Conservation (phyloP, 768 basidiomycete genomes). For the Antrodiella citrinella region DNA sequence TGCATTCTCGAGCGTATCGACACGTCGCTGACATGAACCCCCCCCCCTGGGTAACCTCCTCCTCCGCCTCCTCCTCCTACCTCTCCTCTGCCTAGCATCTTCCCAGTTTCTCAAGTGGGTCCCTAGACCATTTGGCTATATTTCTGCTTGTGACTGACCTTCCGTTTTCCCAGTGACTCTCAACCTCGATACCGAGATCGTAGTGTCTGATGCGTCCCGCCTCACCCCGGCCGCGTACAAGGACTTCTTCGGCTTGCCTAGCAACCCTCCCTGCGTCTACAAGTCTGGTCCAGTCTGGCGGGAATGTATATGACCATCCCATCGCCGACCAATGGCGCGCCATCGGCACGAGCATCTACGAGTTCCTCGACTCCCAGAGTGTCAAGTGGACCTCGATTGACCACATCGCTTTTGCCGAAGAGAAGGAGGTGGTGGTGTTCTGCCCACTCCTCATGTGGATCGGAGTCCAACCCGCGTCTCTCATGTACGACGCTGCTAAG, state of each 20-base stretch:
- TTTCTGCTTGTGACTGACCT: not conserved
- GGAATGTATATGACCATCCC: conserved; percentile 19
- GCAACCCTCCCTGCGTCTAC: conserved; percentile 20
- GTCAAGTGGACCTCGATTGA: conserved; percentile 26
- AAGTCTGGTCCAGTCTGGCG: conserved; percentile 23
- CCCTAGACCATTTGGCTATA: not conserved
- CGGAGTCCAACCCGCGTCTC: conserved; percentile 24
- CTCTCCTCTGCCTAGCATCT: too few relatives aligned
- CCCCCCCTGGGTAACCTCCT: too few relatives aligned
- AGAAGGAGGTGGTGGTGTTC: conserved; percentile 12
- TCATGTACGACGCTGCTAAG: conserved; percentile 21
- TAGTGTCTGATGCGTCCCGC: too few relatives aligned
- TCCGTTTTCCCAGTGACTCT: too few relatives aligned
- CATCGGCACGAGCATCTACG: conserved; percentile 16
- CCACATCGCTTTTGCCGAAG: conserved; percentile 24
- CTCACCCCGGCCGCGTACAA: conserved; percentile 11
- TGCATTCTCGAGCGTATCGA: too few relatives aligned
- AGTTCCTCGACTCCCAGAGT: conserved; percentile 18
- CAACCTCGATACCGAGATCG: too few relatives aligned
- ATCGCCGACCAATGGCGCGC: conserved; percentile 20
- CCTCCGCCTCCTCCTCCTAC: too few relatives aligned
- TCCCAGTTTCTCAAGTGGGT: not conserved
- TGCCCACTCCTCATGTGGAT: conserved; percentile 23
- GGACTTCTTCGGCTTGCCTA: conserved; percentile 25
- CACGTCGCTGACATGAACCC: too few relatives aligned